Evolutionary conservation across 164 flowering plant species (phyloP).

Genomic region (Litsea cubeba): DNA sequence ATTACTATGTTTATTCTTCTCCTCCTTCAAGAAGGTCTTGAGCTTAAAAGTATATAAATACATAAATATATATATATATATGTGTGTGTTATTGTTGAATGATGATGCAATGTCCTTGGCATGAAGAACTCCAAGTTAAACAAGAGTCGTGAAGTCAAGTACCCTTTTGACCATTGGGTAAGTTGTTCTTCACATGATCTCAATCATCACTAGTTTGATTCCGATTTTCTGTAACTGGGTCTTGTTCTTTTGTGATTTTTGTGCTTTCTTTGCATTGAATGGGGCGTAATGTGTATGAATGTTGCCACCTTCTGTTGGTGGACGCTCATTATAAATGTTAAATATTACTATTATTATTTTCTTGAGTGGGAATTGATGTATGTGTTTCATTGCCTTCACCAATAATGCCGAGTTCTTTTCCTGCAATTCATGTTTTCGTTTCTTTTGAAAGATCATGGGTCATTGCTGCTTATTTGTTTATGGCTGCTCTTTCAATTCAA

Average conservation of each 20-base stretch:
- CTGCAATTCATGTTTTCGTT: neutral
- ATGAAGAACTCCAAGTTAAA: neutral
- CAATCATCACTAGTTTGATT: neutral
- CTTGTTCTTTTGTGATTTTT: neutral
- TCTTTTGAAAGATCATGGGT: neutral
- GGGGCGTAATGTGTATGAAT: neutral
- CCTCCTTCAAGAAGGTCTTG: neutral
- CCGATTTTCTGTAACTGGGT: neutral
- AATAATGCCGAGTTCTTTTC: neutral
- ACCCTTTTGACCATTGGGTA: neutral
- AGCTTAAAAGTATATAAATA: neutral
- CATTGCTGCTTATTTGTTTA: neutral
- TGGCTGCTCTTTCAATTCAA: neutral
- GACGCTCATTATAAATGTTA: neutral
- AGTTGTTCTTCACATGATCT: neutral
- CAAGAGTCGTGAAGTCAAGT: neutral
- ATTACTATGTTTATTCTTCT: neutral
- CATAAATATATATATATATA: neutral
- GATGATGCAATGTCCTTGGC: neutral
- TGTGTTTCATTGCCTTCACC: neutral
- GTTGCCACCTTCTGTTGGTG: neutral
- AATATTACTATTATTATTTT: neutral
- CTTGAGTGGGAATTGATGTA: neutral
- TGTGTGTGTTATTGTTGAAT: neutral
- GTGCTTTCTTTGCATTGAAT: neutral